Evolutionary conservation across 495 filamentous ascomycete genomes (phyloP).

Genomic region (Massariosphaeria phaeospora): DNA sequence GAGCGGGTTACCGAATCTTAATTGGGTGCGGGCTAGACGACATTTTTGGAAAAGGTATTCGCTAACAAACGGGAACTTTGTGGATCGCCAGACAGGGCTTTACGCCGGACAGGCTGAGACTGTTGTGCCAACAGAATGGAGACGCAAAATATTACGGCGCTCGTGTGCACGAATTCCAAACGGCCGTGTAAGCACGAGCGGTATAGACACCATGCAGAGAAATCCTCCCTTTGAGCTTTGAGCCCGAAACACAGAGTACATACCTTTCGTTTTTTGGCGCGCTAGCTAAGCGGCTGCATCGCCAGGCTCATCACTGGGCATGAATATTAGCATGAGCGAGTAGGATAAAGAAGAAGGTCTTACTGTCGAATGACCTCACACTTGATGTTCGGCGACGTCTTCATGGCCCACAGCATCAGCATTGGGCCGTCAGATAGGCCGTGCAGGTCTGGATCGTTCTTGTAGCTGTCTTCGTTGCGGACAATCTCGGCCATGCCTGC

Average conservation of each 20-base stretch:
- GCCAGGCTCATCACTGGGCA: background rate
- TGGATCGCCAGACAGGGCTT: no score
- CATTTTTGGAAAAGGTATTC: no score
- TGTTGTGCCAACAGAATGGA: no score
- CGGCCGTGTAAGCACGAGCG: no score
- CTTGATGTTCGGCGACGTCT: background rate
- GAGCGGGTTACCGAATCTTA: no score
- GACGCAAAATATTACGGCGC: no score
- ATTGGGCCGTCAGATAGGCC: background rate
- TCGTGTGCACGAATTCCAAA: no score
- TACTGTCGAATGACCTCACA: conserved; percentile 2
- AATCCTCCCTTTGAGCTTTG: background rate
- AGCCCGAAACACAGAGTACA: background rate
- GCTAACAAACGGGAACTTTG: no score
- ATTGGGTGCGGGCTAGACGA: no score
- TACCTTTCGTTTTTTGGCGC: background rate
- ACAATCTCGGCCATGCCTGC: background rate
- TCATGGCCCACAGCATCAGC: conserved; percentile 2
- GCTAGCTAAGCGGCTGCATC: background rate
- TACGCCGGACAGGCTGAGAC: no score
- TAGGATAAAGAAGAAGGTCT: background rate
- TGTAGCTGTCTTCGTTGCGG: background rate
- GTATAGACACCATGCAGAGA: no score
- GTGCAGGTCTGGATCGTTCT: background rate
- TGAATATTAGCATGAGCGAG: no score